A percentile compares a stretch with the other conserved stretches of the same genome.
Conservation (phyloP, 1,284 basidiomycete species). For the Ganoderma meredithae region DNA sequence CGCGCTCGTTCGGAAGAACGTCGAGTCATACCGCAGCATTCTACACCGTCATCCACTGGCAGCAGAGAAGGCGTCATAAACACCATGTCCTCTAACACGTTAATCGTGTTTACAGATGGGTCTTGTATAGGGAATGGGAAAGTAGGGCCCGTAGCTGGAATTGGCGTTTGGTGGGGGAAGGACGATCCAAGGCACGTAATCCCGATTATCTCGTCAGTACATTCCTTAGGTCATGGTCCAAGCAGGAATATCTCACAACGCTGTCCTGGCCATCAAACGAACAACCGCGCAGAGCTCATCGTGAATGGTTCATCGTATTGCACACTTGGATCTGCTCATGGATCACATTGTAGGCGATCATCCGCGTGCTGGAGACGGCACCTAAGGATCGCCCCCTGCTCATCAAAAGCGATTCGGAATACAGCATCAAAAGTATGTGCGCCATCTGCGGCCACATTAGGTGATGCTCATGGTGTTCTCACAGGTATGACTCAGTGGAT, state of each 20-base stretch:
- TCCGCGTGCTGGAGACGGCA: slow-evolving; percentile 73
- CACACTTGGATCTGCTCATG: neutral
- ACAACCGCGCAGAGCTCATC: slow-evolving; percentile 88
- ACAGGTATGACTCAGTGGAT: slow-evolving; percentile 72
- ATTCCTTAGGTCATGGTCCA: neutral
- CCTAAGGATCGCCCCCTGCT: slow-evolving; percentile 61
- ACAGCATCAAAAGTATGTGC: slow-evolving; percentile 73
- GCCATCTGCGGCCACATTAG: neutral
- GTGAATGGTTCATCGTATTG: slow-evolving; percentile 48
- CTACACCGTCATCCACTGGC: neutral
- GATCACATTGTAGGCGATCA: slow-evolving; percentile 63
- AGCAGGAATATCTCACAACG: slow-evolving; percentile 78
- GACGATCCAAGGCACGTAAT: slow-evolving; percentile 61
- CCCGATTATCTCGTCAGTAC: neutral
- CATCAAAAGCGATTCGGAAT: slow-evolving; percentile 81
- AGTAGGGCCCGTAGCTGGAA: slow-evolving; percentile 63
- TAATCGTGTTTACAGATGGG: slow-evolving; percentile 81
- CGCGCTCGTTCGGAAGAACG: neutral
- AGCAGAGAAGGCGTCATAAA: neutral
- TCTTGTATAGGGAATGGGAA: slow-evolving; percentile 81
- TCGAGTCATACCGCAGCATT: neutral
- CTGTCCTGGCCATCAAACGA: slow-evolving; percentile 85
- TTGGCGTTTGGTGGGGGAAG: slow-evolving; percentile 82
- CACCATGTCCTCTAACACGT: slow-evolving; percentile 34
- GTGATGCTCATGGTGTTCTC: neutral